These are phyloP conservation scores for Berberis vulgaris DNA, from an alignment of 164 flowering plant genomes.

Conservation along the genomic window DNA sequence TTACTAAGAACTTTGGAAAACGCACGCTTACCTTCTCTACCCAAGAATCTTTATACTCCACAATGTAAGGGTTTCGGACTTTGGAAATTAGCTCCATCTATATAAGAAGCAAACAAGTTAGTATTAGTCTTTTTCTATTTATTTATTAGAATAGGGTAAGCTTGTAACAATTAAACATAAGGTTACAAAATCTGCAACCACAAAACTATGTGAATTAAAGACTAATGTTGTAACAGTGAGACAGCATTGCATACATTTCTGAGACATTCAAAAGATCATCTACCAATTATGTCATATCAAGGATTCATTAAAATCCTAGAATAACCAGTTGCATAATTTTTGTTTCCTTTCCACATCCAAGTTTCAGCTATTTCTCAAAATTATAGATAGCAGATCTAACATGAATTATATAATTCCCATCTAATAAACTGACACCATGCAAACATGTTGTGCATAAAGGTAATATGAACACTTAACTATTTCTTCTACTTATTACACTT, in stretches of 20 bases:
- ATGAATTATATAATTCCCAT: too few species aligned
- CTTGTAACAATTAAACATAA: too few species aligned
- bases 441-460: too few species aligned
- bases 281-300: neutral
- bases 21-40: constrained; percentile 71
- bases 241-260: too few species aligned
- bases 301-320: neutral
- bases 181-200: too few species aligned
- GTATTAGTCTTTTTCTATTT: neutral
- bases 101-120: constrained; percentile 18
- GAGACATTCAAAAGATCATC: too few species aligned
- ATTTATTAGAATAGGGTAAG: too few species aligned
- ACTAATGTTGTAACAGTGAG: too few species aligned
- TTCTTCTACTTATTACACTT: too few species aligned
- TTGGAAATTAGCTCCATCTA: constrained; percentile 97
- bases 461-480: too few species aligned
- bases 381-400: neutral
- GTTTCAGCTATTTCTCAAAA: neutral
- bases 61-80: constrained; percentile 79
- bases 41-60: constrained; percentile 99
- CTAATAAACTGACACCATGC: too few species aligned
- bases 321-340: neutral
- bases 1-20: neutral
- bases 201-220: too few species aligned
- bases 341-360: neutral